A percentile compares a stretch with the other conserved stretches of the same genome.
phyloP scores from a whole-genome alignment of 805 yeast genomes.

The Candida sithepensis region DNA sequence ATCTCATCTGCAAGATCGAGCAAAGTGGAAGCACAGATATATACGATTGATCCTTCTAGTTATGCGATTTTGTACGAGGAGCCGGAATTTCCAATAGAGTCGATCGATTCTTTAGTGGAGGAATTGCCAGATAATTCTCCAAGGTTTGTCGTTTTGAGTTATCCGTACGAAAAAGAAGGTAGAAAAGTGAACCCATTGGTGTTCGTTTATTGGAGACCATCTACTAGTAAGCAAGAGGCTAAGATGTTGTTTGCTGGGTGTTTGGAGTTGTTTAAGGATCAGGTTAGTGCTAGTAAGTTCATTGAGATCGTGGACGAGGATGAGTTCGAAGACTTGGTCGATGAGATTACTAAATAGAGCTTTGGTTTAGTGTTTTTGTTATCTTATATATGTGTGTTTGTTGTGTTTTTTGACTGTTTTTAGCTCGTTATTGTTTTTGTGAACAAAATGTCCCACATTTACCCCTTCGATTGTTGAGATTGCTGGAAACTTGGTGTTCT shows the following conservation, averaged over 20 bases:
- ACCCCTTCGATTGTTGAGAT: no score
- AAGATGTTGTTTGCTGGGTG: slow-evolving; percentile 93
- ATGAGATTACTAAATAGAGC: slow-evolving; percentile 22
- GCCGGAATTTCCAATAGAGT: slow-evolving; percentile 28
- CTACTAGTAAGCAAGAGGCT: slow-evolving; percentile 74
- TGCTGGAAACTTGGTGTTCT: no score
- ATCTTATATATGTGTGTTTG: not conserved
- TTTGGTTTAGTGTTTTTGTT: not conserved
- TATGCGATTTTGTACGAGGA: slow-evolving; percentile 51
- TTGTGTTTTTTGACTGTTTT: no score
- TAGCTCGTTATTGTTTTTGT: no score
- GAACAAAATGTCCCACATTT: no score
- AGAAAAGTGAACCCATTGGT: slow-evolving; percentile 71
- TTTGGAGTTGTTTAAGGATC: slow-evolving; percentile 70
- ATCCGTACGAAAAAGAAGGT: slow-evolving; percentile 75
- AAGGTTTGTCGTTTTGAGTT: slow-evolving; percentile 68
- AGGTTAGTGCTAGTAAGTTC: slow-evolving; percentile 69
- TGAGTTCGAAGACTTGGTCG: slow-evolving; percentile 59
- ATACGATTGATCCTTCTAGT: slow-evolving; percentile 51
- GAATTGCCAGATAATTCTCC: slow-evolving; percentile 82
- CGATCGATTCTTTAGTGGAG: slow-evolving; percentile 51
- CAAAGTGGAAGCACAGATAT: slow-evolving; percentile 58
- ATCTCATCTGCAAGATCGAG: slow-evolving; percentile 65
- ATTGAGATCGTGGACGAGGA: slow-evolving; percentile 65
- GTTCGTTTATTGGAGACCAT: slow-evolving; percentile 84